Conservation (phyloP, 1,284 basidiomycete genomes). For the Xerocomus subilludens region DNA sequence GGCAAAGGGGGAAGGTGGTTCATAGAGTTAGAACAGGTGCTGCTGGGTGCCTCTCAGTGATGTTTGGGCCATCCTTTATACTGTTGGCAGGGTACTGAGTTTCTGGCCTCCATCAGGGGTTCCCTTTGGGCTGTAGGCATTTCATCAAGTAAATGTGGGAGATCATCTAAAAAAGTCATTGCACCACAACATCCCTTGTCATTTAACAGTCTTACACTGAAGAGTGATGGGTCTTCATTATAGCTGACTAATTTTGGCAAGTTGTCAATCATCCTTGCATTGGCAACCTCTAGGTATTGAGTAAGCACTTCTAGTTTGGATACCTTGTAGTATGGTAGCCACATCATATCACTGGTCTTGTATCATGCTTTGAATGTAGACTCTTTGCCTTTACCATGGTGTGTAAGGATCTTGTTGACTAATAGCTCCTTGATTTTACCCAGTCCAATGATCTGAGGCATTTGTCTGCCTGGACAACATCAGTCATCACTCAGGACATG, state of each 20-base stretch:
- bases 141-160: too few species aligned
- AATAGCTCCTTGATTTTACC: neutral
- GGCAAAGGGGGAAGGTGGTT: too few species aligned
- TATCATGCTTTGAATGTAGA: neutral
- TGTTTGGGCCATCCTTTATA: too few species aligned
- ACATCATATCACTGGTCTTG: neutral
- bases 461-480: constrained; percentile 41
- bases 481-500: constrained; percentile 51
- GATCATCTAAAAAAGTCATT: too few species aligned
- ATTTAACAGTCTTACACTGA: neutral
- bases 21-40: too few species aligned
- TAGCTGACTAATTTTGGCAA: neutral
- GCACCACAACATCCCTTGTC: too few species aligned
- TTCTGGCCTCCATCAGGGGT: too few species aligned
- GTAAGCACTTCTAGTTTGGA: neutral
- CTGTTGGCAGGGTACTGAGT: too few species aligned
- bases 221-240: neutral
- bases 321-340: neutral
- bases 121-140: too few species aligned
- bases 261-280: neutral
- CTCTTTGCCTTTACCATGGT: neutral
- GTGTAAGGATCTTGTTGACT: neutral
- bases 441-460: neutral
- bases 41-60: too few species aligned
- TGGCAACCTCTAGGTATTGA: neutral